phyloP scores from a whole-genome alignment of 495 filamentous ascomycete species.

The Penicillium dipodomyicola region DNA sequence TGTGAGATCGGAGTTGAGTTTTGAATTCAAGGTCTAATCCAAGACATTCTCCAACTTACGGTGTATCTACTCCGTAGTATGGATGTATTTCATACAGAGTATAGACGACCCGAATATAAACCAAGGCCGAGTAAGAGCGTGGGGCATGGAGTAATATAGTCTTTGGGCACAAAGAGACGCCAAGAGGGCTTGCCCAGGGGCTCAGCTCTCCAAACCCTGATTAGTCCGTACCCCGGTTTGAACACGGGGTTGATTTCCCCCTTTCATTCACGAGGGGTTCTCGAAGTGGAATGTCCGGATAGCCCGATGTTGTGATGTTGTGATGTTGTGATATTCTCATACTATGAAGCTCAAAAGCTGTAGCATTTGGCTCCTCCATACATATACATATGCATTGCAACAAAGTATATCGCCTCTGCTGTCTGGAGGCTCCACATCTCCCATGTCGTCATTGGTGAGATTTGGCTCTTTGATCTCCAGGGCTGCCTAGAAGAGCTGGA shows the following conservation, averaged over 20 bases:
- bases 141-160: neutral
- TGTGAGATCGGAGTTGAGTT: slow-evolving; percentile 12
- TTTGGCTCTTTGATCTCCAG: too few species aligned
- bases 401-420: too few species aligned
- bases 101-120: neutral
- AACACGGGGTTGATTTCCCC: neutral
- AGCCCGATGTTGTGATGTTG: neutral
- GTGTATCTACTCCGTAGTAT: neutral
- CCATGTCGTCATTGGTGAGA: slow-evolving; percentile 10
- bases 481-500: neutral
- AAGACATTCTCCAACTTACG: neutral
- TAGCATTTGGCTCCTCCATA: too few species aligned
- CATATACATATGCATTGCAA: too few species aligned
- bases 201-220: neutral
- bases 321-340: neutral
- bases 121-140: neutral
- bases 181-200: neutral
- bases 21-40: neutral
- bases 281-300: neutral
- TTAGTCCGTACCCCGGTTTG: neutral
- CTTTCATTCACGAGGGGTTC: neutral
- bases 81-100: neutral
- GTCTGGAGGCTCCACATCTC: neutral
- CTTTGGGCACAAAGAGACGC: neutral
- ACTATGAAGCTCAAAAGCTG: neutral